Percentiles rank a stretch among this genome's conserved stretches.
Evolutionary conservation across 495 filamentous ascomycete genomes (phyloP).

Genomic region (Neurospora cerealis): DNA sequence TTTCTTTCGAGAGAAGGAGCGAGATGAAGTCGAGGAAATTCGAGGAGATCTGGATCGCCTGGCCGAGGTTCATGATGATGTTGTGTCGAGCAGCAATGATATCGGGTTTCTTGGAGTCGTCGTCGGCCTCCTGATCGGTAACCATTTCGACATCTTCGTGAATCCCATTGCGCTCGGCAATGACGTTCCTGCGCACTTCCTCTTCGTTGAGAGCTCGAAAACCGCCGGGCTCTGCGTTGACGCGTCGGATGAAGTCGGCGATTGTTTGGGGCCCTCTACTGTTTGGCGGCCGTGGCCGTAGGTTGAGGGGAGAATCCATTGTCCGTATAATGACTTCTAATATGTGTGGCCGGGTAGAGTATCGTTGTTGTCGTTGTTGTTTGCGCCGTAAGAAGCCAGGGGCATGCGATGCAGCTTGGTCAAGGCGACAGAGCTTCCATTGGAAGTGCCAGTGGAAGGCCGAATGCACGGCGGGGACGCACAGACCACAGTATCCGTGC

Average conservation of each 20-base stretch:
- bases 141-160: slow-evolving; percentile 21
- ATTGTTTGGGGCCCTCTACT: slow-evolving; percentile 49
- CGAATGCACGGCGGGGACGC: neutral
- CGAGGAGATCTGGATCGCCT: slow-evolving; percentile 12
- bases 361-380: neutral
- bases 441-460: neutral
- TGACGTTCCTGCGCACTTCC: slow-evolving; percentile 49
- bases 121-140: slow-evolving; percentile 27
- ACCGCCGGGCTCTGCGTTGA: slow-evolving; percentile 63
- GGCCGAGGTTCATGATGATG: slow-evolving; percentile 43
- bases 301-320: slow-evolving; percentile 48
- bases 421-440: neutral
- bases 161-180: slow-evolving; percentile 29
- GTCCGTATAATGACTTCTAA: slow-evolving; percentile 4
- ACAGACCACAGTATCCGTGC: neutral
- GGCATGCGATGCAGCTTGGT: neutral
- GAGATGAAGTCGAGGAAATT: slow-evolving; percentile 67
- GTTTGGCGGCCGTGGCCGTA: slow-evolving; percentile 50
- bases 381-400: neutral
- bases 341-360: neutral
- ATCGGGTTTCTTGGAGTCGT: slow-evolving; percentile 26
- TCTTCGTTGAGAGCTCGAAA: slow-evolving; percentile 62
- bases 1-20: slow-evolving; percentile 68
- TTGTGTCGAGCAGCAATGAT: slow-evolving; percentile 38
- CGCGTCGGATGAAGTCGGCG: slow-evolving; percentile 60